Conservation (phyloP, 2,329 filamentous ascomycete species). For the Aspergillus sergii region DNA sequence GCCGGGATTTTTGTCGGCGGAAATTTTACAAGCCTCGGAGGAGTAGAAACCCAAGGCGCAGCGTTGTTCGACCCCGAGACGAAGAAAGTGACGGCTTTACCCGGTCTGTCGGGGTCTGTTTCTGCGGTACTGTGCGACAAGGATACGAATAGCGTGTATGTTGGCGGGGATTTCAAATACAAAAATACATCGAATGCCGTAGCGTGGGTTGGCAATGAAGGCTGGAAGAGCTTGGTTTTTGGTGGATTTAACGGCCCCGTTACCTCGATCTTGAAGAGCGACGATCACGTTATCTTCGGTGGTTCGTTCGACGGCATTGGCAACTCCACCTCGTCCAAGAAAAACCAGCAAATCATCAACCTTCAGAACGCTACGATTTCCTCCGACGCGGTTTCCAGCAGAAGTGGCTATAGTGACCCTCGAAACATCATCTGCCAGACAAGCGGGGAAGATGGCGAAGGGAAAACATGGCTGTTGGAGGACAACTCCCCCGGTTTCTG, state of each 20-base stretch:
- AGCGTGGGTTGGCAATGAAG: conserved; percentile 69
- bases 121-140: conserved; percentile 81
- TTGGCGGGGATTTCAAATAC: conserved; percentile 83
- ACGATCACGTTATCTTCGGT: conserved; percentile 88
- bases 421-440: conserved; percentile 81
- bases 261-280: conserved; percentile 77
- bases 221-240: conserved; percentile 83
- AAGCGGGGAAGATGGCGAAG: conserved; percentile 65
- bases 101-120: conserved; percentile 82
- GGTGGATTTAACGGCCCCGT: conserved; percentile 94
- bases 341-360: conserved; percentile 77
- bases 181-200: conserved; percentile 87
- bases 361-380: conserved; percentile 76
- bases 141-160: conserved; percentile 76
- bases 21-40: conserved; percentile 90
- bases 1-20: conserved; percentile 83
- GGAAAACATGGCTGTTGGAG: conserved; percentile 79
- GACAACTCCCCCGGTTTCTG: conserved; percentile 78
- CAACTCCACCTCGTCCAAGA: conserved; percentile 66
- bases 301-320: conserved; percentile 86
- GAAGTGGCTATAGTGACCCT: conserved; percentile 72
- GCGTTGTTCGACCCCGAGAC: conserved; percentile 79
- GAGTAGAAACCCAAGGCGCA: conserved; percentile 73
- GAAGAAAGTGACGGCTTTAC: conserved; percentile 69
- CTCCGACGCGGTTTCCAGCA: conserved; percentile 61